Evolutionary conservation across 1,139 yeast genomes (phyloP), one percentile per base, ranked within the genome.

Genomic region (Yamadazyma songkhlaensis): DNA sequence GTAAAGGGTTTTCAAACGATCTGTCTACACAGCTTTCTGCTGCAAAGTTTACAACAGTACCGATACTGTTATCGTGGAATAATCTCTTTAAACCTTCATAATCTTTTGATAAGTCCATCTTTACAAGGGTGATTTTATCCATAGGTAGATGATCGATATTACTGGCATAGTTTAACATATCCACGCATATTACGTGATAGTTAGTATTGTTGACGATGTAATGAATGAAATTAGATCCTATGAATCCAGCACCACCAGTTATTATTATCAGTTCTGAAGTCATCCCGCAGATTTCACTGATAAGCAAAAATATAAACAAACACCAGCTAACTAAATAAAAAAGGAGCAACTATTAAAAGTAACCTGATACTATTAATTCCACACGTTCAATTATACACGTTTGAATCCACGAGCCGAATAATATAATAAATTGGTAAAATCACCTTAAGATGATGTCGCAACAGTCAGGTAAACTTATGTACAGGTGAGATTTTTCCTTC

Each of bases 231-330:
- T 77, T 68, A 1, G 78, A 71, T 1, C 81, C 82, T 10, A 78
- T 72, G 47, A 78, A 78, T 2, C 84, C 84, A 6, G 79, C 79
- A 2, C 81, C 83, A 2, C 84, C 83, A 3, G 82, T 69, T 2
- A 78, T 72, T 17, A 77, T 55, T 13, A 76, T 23, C 35, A 26
- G 32, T 20, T 38, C 40, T 34, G 34, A 27, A 11, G 29, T 27
- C 29, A 27, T 27, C 29, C 10, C 15, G 25, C 9, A 10, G 25
- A n/a, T 4, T 5, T 13, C 27, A 25, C 27, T 25, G 13, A n/a
- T 25, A 17, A 17, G 20, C 20, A 12, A 25, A n/a, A 25, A 25
- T 25, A 25, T n/a, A 12, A 25, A 4, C 8, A 25, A 25, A 7
- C 11, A 7, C 27, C 4, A 25, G 27, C 4, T 7, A 25, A 25